These are phyloP conservation scores for Papiliotrema laurentii DNA, from an alignment of 1,284 basidiomycete genomes.

Conservation along the genomic window DNA sequence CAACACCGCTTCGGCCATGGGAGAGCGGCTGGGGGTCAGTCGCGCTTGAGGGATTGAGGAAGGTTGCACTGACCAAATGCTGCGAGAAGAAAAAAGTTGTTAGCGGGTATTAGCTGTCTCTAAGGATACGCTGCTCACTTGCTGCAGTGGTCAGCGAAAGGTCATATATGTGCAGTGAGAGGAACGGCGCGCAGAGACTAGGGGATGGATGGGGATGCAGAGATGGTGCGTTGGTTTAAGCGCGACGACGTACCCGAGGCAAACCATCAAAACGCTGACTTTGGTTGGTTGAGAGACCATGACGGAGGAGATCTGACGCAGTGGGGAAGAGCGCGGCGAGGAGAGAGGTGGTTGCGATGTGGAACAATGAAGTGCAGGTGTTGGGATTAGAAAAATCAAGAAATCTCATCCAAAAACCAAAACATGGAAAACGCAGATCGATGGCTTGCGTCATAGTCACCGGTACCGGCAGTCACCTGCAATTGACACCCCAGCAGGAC, in stretches of 20 bases:
- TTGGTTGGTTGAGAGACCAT: constrained; percentile 18
- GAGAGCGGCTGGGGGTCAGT: constrained; percentile 32
- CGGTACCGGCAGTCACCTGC: too few relatives aligned
- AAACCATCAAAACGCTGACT: constrained; percentile 44
- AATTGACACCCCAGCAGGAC: too few relatives aligned
- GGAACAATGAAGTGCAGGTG: too few relatives aligned
- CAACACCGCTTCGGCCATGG: constrained; percentile 50
- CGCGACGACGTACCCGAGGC: constrained; percentile 38
- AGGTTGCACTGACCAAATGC: constrained; percentile 36
- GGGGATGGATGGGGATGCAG: background rate
- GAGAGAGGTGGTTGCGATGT: too few relatives aligned
- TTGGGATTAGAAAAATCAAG: background rate
- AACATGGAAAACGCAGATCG: too few relatives aligned
- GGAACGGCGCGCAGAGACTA: too few relatives aligned
- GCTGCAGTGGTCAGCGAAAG: constrained; percentile 8
- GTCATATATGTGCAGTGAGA: too few relatives aligned
- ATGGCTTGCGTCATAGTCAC: too few relatives aligned
- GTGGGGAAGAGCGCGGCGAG: too few relatives aligned
- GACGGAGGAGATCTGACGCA: too few relatives aligned
- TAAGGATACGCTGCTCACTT: constrained; percentile 20
- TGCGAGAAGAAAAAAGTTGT: constrained; percentile 10
- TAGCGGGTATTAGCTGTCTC: background rate
- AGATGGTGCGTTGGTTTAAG: background rate
- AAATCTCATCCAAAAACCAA: too few relatives aligned
- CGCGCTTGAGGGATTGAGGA: background rate